Conservation (phyloP, 2,329 filamentous ascomycete species). For the Paracoccidioides brasiliensis region DNA sequence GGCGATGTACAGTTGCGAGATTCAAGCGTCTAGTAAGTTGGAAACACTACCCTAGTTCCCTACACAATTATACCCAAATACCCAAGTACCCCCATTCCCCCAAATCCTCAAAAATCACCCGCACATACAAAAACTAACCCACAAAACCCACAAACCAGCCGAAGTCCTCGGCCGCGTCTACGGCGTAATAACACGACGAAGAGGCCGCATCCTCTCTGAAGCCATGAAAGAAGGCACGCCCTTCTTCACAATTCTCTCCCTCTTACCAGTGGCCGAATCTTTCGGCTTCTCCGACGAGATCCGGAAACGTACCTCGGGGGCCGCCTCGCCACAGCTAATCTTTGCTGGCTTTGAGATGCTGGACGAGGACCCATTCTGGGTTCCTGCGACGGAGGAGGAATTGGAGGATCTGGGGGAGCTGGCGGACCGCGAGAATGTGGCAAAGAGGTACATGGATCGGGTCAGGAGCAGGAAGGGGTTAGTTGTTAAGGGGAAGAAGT, state of each 20-base stretch:
- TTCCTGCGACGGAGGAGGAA: slow-evolving; percentile 90
- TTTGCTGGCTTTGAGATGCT: slow-evolving; percentile 88
- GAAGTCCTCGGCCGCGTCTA: slow-evolving; percentile 94
- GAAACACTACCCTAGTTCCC: not conserved
- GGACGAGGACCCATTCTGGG: slow-evolving; percentile 96
- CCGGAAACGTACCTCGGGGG: slow-evolving; percentile 80
- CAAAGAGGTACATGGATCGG: slow-evolving; percentile 87
- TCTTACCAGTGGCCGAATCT: slow-evolving; percentile 82
- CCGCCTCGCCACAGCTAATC: slow-evolving; percentile 81
- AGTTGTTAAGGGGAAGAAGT: slow-evolving; percentile 60
- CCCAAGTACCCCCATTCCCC: not conserved
- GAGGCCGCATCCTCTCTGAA: slow-evolving; percentile 79
- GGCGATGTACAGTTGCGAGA: slow-evolving; percentile 96
- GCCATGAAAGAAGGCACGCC: slow-evolving; percentile 88
- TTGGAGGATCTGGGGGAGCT: slow-evolving; percentile 90
- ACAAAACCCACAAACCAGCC: slow-evolving; percentile 34
- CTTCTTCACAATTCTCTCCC: slow-evolving; percentile 84
- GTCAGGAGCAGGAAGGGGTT: slow-evolving; percentile 80
- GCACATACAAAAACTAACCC: slow-evolving; percentile 13
- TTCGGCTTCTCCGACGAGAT: slow-evolving; percentile 97
- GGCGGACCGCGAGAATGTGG: slow-evolving; percentile 88
- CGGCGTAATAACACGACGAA: slow-evolving; percentile 87
- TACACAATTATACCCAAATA: not conserved
- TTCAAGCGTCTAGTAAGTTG: slow-evolving; percentile 71
- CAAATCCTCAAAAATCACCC: not conserved